These are phyloP conservation scores for Trichoderma sp. DNA, from an alignment of 2,329 filamentous ascomycete species.

Conservation along the genomic window DNA sequence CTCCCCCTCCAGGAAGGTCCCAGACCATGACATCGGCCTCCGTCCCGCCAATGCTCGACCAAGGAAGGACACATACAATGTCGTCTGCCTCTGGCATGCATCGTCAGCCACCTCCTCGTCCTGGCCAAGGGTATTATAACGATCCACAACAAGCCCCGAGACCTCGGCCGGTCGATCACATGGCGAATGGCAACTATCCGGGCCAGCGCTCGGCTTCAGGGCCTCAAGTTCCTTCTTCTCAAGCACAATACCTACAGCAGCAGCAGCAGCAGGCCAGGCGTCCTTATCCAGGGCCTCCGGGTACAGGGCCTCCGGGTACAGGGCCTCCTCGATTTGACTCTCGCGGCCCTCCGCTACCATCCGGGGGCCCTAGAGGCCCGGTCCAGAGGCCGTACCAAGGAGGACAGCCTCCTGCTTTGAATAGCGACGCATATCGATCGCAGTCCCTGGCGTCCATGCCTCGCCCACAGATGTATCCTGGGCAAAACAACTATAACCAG, in stretches of 20 bases:
- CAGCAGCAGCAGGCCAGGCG: slow-evolving; percentile 50
- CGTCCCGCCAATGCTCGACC: slow-evolving; percentile 55
- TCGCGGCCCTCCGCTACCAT: slow-evolving; percentile 54
- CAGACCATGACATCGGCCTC: slow-evolving; percentile 92
- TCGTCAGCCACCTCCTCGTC: slow-evolving; percentile 65
- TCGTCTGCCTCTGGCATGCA: slow-evolving; percentile 62
- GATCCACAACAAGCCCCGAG: slow-evolving; percentile 40
- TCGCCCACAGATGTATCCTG: slow-evolving; percentile 73
- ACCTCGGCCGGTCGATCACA: slow-evolving; percentile 43
- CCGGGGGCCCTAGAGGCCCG: slow-evolving; percentile 46
- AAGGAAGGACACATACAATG: slow-evolving; percentile 80
- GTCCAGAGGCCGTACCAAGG: slow-evolving; percentile 66
- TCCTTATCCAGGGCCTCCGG: slow-evolving; percentile 49
- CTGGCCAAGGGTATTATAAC: slow-evolving; percentile 46
- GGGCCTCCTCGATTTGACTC: slow-evolving; percentile 70
- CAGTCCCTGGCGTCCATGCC: slow-evolving; percentile 83
- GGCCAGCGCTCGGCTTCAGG: slow-evolving; percentile 57
- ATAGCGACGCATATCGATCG: slow-evolving; percentile 86
- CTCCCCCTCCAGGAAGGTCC: slow-evolving; percentile 84
- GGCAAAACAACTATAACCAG: slow-evolving; percentile 64
- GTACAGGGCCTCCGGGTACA: slow-evolving; percentile 57
- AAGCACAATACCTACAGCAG: slow-evolving; percentile 52
- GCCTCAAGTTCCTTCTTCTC: slow-evolving; percentile 49
- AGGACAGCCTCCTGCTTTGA: slow-evolving; percentile 70
- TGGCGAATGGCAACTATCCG: slow-evolving; percentile 58